Base-by-base conservation (phyloP, 2,329 filamentous ascomycete genomes). In the Emydomyces testavorans region DNA sequence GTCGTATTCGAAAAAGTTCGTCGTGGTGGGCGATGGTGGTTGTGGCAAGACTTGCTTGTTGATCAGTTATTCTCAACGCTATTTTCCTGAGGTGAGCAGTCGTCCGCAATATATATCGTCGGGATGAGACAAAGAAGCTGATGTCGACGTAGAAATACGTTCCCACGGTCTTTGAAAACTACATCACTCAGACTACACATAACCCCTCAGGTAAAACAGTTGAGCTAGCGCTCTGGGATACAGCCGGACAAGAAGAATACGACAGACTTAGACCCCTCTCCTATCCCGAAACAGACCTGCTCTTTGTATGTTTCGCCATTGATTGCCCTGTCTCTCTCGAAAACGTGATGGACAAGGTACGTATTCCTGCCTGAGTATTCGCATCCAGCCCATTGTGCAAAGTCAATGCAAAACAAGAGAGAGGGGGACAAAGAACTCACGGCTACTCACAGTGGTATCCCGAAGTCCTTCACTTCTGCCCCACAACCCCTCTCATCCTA, bases 221-320 rank as follows among this genome's bases (percentile, higher is more conserved):
- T 57, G 92, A 98, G 71, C 79, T 98, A 52, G 92, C 92, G 34
- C 77, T 98, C 45, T 98, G 92, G 92, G 92, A 98, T 69, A 98
- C 92, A 23, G 92, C 92, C 59, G 92, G 92, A 32, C 92, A 98
- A 69, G 92, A 98, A 69, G 92, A 96, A 71, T 98, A 98, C 66
- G 92, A 98, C 73, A 82, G 92, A 59, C 75, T 98, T 63, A 82
- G 92, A 57, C 92, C 92, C 38, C 79, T 98, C 43, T 96, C 90
- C 37, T 98, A 98, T 70, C 92, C 92, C 2, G 92, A 98, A 70
- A 98, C 92, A 10, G 92, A 98, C 66, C 77, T 98, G 28, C 82
- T 98, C 51, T 96, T 98, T 66, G 92, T 98, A 57, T 98, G 92
- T 75, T 98, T 98, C 67, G 92, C 92, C 55, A 95, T 98, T 62